These are phyloP conservation scores for Alternaria brassicae DNA, from an alignment of 2,329 filamentous ascomycete species.

Conservation along the genomic window DNA sequence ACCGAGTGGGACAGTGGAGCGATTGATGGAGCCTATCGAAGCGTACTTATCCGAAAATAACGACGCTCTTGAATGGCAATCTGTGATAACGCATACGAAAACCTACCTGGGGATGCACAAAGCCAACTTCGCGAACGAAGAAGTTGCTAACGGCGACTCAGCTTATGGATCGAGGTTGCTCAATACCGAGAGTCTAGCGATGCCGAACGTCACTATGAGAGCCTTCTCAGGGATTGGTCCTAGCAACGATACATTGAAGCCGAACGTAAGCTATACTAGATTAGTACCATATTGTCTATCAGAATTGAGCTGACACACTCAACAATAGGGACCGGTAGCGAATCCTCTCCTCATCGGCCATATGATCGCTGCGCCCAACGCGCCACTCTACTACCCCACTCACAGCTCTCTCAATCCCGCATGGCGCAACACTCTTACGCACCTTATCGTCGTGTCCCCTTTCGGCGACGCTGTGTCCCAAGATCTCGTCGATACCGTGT, in stretches of 20 bases:
- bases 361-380: slow-evolving; percentile 27
- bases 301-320: not conserved
- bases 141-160: slow-evolving; percentile 30
- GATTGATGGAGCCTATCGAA: slow-evolving; percentile 26
- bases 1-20: slow-evolving; percentile 27
- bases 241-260: slow-evolving; percentile 12
- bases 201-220: slow-evolving; percentile 21
- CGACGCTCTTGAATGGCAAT: slow-evolving; percentile 23
- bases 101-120: slow-evolving; percentile 23
- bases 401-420: slow-evolving; percentile 30
- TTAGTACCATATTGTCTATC: not conserved
- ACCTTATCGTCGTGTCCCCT: slow-evolving; percentile 25
- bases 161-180: slow-evolving; percentile 33
- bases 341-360: slow-evolving; percentile 34
- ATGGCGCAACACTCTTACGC: slow-evolving; percentile 34
- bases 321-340: slow-evolving; percentile 12
- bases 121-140: slow-evolving; percentile 21
- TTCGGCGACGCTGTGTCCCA: slow-evolving; percentile 24
- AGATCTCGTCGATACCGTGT: slow-evolving; percentile 20
- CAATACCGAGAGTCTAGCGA: slow-evolving; percentile 23
- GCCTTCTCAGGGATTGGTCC: slow-evolving; percentile 29
- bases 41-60: slow-evolving; percentile 14
- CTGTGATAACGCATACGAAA: slow-evolving; percentile 11
- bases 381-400: slow-evolving; percentile 24
- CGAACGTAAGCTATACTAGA: slow-evolving; percentile 18